A percentile compares a stretch with the other conserved stretches of the same genome.
phyloP scores from a whole-genome alignment of 257 asterid genomes.

The Solanum appendiculatum region DNA sequence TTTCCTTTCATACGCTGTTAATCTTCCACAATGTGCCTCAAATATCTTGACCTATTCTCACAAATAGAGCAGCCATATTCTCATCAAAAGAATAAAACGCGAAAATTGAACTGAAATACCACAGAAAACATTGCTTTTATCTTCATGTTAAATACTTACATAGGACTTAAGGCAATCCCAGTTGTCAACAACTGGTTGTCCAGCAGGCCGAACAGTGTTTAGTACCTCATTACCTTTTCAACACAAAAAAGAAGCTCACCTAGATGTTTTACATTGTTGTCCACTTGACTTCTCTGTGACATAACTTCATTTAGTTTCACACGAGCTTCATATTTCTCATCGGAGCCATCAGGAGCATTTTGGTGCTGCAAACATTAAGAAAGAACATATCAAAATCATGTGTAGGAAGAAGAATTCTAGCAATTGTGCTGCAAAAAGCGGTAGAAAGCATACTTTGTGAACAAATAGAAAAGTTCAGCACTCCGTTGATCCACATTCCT shows the following conservation, averaged over 20 bases:
- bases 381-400: background rate
- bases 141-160: conserved; percentile 25
- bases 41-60: too few species aligned
- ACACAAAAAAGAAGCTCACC: too few species aligned
- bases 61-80: too few species aligned
- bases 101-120: background rate
- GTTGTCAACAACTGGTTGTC: conserved; percentile 24
- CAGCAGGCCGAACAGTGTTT: conserved; percentile 50
- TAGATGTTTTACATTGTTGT: too few species aligned
- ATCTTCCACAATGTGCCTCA: too few species aligned
- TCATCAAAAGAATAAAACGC: background rate
- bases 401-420: background rate
- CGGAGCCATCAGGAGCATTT: too few species aligned
- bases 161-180: conserved; percentile 70
- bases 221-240: too few species aligned
- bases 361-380: too few species aligned
- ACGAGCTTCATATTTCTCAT: too few species aligned
- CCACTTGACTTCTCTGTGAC: too few species aligned
- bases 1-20: too few species aligned
- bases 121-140: background rate
- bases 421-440: background rate
- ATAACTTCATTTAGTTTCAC: too few species aligned
- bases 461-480: conserved; percentile 77
- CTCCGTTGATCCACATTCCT: conserved; percentile 64
- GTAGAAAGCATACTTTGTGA: conserved; percentile 57